Conservation (phyloP, 202 grass and related monocot species). For the Setaria italica region DNA sequence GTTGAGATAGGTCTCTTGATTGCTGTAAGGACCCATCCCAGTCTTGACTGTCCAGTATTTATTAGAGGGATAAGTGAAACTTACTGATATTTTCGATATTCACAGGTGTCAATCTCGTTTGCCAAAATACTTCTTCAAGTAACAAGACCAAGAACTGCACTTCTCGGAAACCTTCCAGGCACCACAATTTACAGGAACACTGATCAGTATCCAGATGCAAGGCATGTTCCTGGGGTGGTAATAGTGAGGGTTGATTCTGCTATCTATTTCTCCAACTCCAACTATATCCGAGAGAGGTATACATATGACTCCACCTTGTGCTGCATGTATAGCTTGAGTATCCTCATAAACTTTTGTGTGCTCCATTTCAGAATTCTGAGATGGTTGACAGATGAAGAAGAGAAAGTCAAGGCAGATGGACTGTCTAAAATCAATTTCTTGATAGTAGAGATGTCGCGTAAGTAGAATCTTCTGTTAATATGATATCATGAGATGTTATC, state of each 20-base stretch:
- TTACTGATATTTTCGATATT: slow-evolving; percentile 26
- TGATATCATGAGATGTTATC: not conserved
- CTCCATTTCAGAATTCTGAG: slow-evolving; percentile 77
- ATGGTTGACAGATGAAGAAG: slow-evolving; percentile 84
- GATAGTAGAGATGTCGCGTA: slow-evolving; percentile 97
- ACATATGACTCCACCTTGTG: not conserved
- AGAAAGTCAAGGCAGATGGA: slow-evolving; percentile 52
- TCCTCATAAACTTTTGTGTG: not conserved
- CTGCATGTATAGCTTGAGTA: slow-evolving; percentile 13
- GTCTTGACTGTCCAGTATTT: not conserved
- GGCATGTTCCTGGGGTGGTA: slow-evolving; percentile 73
- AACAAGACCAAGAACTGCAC: slow-evolving; percentile 83
- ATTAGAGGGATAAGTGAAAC: slow-evolving; percentile 25
- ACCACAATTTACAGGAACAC: slow-evolving; percentile 92
- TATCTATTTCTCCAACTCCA: slow-evolving; percentile 97
- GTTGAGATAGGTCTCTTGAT: slow-evolving; percentile 96
- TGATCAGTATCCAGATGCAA: slow-evolving; percentile 87
- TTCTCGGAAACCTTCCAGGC: slow-evolving; percentile 86
- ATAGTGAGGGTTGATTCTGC: slow-evolving; percentile 91
- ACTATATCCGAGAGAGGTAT: slow-evolving; percentile 92
- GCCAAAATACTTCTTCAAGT: slow-evolving; percentile 99
- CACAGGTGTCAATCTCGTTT: slow-evolving; percentile 85
- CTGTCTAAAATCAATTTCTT: slow-evolving; percentile 72
- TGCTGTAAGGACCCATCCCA: slow-evolving; percentile 64
- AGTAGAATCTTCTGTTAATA: slow-evolving; percentile 33